Conservation (phyloP, 1,284 basidiomycete species). For the Kalmanozyma brasiliensis region DNA sequence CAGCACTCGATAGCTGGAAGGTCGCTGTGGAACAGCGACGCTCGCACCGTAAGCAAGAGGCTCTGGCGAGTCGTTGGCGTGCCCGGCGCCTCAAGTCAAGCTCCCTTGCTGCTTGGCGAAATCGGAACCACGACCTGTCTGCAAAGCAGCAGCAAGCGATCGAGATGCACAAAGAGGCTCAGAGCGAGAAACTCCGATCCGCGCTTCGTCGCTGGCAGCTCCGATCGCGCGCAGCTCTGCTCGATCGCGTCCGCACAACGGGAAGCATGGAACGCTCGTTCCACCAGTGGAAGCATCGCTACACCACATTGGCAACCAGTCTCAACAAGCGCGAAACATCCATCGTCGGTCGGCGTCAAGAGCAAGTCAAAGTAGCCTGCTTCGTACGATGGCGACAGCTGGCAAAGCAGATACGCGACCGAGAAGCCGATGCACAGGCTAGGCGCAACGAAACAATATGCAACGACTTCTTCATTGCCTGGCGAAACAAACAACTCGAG, state of each 20-base stretch:
- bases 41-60: constrained; percentile 22
- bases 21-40: constrained; percentile 11
- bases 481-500: constrained; percentile 21
- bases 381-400: constrained; percentile 21
- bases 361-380: neutral
- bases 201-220: constrained; percentile 24
- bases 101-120: constrained; percentile 18
- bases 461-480: constrained; percentile 15
- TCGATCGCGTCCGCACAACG: constrained; percentile 17
- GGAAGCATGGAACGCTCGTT: constrained; percentile 14
- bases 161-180: neutral
- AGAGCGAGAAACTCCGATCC: neutral
- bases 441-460: constrained; percentile 9
- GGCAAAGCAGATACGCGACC: constrained; percentile 2
- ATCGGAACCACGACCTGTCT: neutral
- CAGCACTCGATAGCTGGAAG: constrained; percentile 33
- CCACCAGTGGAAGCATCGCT: constrained; percentile 25
- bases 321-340: constrained; percentile 37
- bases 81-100: constrained; percentile 29
- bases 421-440: constrained; percentile 8
- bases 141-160: constrained; percentile 14
- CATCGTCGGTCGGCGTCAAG: constrained; percentile 5
- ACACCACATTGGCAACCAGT: constrained; percentile 16
- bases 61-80: constrained; percentile 46
- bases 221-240: constrained; percentile 18